Evolutionary conservation across 768 basidiomycete species (phyloP), one percentile per base, ranked within the genome.

Genomic region (Termitomyces sp.): DNA sequence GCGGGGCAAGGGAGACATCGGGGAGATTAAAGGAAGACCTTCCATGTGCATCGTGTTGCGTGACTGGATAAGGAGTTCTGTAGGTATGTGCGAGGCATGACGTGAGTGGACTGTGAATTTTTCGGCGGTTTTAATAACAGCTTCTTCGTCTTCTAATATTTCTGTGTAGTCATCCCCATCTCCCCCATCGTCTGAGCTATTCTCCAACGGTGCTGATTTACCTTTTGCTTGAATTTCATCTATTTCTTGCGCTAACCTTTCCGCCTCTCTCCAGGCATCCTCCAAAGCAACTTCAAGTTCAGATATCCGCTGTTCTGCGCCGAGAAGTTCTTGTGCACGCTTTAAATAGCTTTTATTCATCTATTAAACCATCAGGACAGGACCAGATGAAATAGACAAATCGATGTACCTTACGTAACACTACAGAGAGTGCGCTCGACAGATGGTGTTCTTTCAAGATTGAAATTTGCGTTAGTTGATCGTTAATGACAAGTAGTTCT

Each of bases 181-280:
- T 58, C 75, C 76, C 41, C 81, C 67, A 8, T 75, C 70, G 64
- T 66, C 38, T 65, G 68, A 8, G 65, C 61, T 28, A 54, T 26
- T 35, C 30, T 32, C 56, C 46, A 50, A 38, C 20, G 20, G 26
- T 14, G 4, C 35, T n/a, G n/a, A 18, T 38, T 12, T 18, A 49
- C 69, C 67, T 13, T 66, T 73, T 28, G 68, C 70, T 55, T 86
- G 83, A 53, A 84, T 69, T 46, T 83, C 83, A 68, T 93, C 89
- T 66, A 91, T 79, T 68, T 91, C 88, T 54, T 75, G 70, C 1
- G 90, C 91, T 64, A 91, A 75, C 44, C 81, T 82, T 64, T 90
- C 86, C 2, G 89, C 91, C 59, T 87, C 85, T 50, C 79, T 79
- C 91, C 91, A 93, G 0, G 90, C 91, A 55, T 93, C 91, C 50